phyloP scores from a whole-genome alignment of 2,329 filamentous ascomycete genomes.

The Epichloe gansuensis region DNA sequence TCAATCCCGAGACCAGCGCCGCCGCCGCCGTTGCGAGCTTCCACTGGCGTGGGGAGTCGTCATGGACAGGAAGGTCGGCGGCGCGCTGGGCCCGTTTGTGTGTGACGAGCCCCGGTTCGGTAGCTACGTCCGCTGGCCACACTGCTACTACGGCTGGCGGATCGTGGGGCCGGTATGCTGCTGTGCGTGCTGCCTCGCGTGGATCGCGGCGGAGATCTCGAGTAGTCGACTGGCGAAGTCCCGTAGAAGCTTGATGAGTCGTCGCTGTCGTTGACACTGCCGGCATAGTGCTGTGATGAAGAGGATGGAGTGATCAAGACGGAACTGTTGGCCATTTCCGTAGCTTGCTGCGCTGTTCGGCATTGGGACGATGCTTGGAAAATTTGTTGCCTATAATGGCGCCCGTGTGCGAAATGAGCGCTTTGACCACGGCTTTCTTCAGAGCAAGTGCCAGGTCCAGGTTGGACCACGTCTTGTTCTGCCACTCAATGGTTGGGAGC shows the following conservation, averaged over 20 bases:
- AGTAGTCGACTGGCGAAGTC: slow-evolving; percentile 43
- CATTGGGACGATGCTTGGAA: slow-evolving; percentile 72
- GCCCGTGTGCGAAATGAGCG: slow-evolving; percentile 87
- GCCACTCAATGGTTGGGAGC: slow-evolving; percentile 85
- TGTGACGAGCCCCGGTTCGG: slow-evolving; percentile 20
- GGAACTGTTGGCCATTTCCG: slow-evolving; percentile 75
- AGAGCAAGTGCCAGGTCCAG: slow-evolving; percentile 83
- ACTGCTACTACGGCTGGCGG: slow-evolving; percentile 41
- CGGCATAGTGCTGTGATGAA: slow-evolving; percentile 24
- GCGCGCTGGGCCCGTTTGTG: slow-evolving; percentile 17
- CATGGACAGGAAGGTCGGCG: slow-evolving; percentile 34
- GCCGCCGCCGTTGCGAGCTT: slow-evolving; percentile 10
- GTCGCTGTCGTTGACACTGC: slow-evolving; percentile 39
- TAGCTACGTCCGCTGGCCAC: slow-evolving; percentile 35
- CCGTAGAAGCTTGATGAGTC: slow-evolving; percentile 45
- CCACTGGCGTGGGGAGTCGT: slow-evolving; percentile 31
- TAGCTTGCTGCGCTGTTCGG: slow-evolving; percentile 64
- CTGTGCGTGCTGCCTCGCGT: slow-evolving; percentile 36
- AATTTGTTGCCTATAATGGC: slow-evolving; percentile 98
- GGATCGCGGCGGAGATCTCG: slow-evolving; percentile 44
- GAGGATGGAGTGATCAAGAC: slow-evolving; percentile 41
- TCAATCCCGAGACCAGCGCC: slow-evolving; percentile 17
- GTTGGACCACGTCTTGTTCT: slow-evolving; percentile 99
- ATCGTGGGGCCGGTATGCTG: slow-evolving; percentile 31
- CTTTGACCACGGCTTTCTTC: slow-evolving; percentile 89